A percentile compares a stretch with the other conserved stretches of the same genome.
Conservation (phyloP, 129 eudicot genomes). For the Flaveria trinervia region DNA sequence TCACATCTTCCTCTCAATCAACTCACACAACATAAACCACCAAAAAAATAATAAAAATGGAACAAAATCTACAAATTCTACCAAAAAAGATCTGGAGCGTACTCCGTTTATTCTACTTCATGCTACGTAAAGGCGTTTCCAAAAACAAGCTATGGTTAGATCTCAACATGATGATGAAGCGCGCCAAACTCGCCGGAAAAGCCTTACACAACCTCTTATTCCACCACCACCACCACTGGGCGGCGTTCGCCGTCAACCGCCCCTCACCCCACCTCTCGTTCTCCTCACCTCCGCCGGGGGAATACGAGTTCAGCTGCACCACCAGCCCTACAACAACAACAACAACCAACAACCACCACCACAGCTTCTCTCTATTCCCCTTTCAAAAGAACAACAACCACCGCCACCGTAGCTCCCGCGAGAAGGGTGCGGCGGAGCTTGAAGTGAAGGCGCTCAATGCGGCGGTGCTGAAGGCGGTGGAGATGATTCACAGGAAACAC, state of each 20-base stretch:
- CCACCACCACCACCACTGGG: slow-evolving; percentile 51
- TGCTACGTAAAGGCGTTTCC: slow-evolving; percentile 61
- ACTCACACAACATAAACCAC: neutral
- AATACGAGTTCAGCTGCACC: slow-evolving; percentile 71
- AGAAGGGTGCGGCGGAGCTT: slow-evolving; percentile 6
- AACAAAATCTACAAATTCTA: slow-evolving; percentile 50
- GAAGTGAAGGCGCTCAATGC: slow-evolving; percentile 24
- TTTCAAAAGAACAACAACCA: slow-evolving; percentile 32
- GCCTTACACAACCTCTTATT: slow-evolving; percentile 58
- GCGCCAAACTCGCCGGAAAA: slow-evolving; percentile 62
- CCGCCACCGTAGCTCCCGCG: neutral
- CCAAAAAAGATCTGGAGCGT: slow-evolving; percentile 55
- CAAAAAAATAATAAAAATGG: slow-evolving; percentile 37
- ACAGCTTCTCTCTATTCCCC: slow-evolving; percentile 35
- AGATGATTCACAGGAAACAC: slow-evolving; percentile 47
- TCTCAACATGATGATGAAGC: slow-evolving; percentile 63
- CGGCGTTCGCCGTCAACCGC: slow-evolving; percentile 28
- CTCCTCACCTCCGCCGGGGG: slow-evolving; percentile 35
- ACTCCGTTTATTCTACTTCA: slow-evolving; percentile 46
- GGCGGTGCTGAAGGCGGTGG: slow-evolving; percentile 45
- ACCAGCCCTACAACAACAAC: slow-evolving; percentile 41
- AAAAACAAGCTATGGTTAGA: slow-evolving; percentile 51
- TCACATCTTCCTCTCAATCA: neutral
- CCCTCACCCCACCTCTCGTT: slow-evolving; percentile 23
- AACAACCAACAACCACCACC: neutral